These are phyloP conservation scores for Coemansia sp. DNA, from an alignment of 192 early-diverging fungal species.

Conservation along the genomic window DNA sequence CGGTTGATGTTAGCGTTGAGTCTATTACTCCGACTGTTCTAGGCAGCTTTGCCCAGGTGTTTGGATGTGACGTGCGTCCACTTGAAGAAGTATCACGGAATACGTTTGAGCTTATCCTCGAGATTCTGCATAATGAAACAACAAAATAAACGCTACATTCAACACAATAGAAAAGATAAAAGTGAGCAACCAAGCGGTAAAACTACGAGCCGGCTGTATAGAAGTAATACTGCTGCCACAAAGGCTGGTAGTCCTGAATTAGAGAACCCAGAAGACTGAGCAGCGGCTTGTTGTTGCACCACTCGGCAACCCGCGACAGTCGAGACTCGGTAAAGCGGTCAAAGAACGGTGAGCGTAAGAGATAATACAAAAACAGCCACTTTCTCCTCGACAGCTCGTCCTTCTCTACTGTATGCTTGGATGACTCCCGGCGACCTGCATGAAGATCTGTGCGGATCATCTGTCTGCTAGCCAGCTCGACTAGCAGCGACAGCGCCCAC, in stretches of 20 bases:
- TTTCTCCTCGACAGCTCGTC: slow-evolving; percentile 72
- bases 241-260: slow-evolving; percentile 81
- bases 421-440: slow-evolving; percentile 6
- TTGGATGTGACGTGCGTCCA: slow-evolving; percentile 32
- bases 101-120: slow-evolving; percentile 24
- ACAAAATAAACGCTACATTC: slow-evolving; percentile 1
- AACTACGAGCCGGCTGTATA: slow-evolving; percentile 68
- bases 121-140: slow-evolving; percentile 8
- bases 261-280: slow-evolving; percentile 76
- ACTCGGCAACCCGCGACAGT: slow-evolving; percentile 62
- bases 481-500: slow-evolving; percentile 74
- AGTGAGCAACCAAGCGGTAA: slow-evolving; percentile 1
- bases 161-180: slow-evolving; percentile 5
- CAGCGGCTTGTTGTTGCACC: slow-evolving; percentile 69
- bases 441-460: slow-evolving; percentile 46
- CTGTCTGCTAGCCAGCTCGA: slow-evolving; percentile 63
- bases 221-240: slow-evolving; percentile 89
- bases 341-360: slow-evolving; percentile 85
- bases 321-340: slow-evolving; percentile 65
- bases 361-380: slow-evolving; percentile 74
- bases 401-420: slow-evolving; percentile 67
- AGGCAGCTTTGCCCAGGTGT: slow-evolving; percentile 30
- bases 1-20: slow-evolving; percentile 10
- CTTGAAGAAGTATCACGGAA: slow-evolving; percentile 27
- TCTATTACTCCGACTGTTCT: slow-evolving; percentile 21